Evolutionary conservation across 2,329 filamentous ascomycete species (phyloP), one percentile per base, ranked within the genome.

Genomic region (Aspergillus sp.): DNA sequence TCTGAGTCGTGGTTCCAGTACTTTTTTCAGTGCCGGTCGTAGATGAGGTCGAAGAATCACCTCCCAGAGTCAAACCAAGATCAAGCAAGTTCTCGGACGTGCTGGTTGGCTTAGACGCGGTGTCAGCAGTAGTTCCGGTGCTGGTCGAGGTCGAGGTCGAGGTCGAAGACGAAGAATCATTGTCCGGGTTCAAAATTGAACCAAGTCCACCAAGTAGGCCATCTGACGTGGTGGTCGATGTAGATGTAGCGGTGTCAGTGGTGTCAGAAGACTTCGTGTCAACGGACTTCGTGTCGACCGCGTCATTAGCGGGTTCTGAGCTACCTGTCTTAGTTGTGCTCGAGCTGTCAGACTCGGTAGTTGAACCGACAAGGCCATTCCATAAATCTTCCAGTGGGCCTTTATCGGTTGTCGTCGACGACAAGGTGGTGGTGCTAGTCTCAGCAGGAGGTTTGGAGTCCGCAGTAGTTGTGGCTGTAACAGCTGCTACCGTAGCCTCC

Each of bases 381-480:
- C n/a, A 54, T 17, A 47, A 54, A 47, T 19, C 20, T 13, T 17
- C 42, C 30, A 54, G 20, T 22, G 27, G 34, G 13, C 34, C 27
- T 44, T 51, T 13, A 11, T 41, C 8, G 30, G 30, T 42, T 9
- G 46, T 55, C 8, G 47, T 51, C 6, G 54, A 51, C 12, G 54
- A 27, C 1, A 45, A 9, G 20, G 39, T 51, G n/a, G 13, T 20
- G 5, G 47, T 56, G n/a, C 13, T 20, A 4, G 54, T 51, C 24
- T 27, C 15, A 27, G 51, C 20, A 22, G 50, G 27, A 30, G 47
- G 30, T 27, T 47, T 20, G 4, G 54, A 44, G 15, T 60, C 51
- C 47, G 51, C 27, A 19, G 54, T 57, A 11, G 58, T 51, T 19
- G 51, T 40, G 13, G 51, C 51, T 6, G 51, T 54, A n/a, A 54